Conservation (phyloP, 2,329 filamentous ascomycete species). For the Phialemoniopsis sp. region DNA sequence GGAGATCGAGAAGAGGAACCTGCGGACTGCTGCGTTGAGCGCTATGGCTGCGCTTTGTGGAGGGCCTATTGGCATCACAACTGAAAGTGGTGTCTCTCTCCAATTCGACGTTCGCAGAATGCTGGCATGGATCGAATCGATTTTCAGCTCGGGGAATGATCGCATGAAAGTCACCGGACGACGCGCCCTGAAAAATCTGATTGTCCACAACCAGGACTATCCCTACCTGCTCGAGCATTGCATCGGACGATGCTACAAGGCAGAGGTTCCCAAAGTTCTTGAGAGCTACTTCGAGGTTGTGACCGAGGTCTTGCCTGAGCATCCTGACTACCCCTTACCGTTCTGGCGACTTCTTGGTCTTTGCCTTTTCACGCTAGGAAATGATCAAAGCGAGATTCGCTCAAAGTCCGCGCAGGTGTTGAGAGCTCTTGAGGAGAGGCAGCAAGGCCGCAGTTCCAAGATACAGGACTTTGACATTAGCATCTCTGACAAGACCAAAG, state of each 20-base stretch:
- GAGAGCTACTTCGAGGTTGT: constrained; percentile 96
- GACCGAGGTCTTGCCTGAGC: constrained; percentile 78
- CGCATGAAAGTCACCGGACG: constrained; percentile 87
- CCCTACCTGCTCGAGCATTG: constrained; percentile 83
- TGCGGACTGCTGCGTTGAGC: constrained; percentile 85
- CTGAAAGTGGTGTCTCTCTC: constrained; percentile 80
- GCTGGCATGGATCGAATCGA: constrained; percentile 91
- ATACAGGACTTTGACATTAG: constrained; percentile 98
- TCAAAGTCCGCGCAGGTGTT: constrained; percentile 83
- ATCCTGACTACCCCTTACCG: constrained; percentile 75
- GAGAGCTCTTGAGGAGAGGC: constrained; percentile 75
- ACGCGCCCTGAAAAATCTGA: constrained; percentile 82
- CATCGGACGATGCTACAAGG: constrained; percentile 84
- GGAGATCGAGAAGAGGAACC: constrained; percentile 94
- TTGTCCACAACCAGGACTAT: constrained; percentile 85
- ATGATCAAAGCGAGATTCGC: constrained; percentile 82
- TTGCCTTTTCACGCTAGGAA: constrained; percentile 87
- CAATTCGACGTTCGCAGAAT: constrained; percentile 91
- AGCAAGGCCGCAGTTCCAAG: constrained; percentile 74
- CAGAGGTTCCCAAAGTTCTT: constrained; percentile 75
- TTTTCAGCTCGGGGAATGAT: constrained; percentile 89
- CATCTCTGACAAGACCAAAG: constrained; percentile 96
- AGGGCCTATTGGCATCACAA: constrained; percentile 79
- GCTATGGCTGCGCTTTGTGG: constrained; percentile 93
- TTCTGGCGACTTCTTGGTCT: constrained; percentile 91